A percentile compares a stretch with the other conserved stretches of the same genome.
These are phyloP conservation scores for Coelastrella sp. DNA, from an alignment of 139 green algal species.

Conservation along the genomic window DNA sequence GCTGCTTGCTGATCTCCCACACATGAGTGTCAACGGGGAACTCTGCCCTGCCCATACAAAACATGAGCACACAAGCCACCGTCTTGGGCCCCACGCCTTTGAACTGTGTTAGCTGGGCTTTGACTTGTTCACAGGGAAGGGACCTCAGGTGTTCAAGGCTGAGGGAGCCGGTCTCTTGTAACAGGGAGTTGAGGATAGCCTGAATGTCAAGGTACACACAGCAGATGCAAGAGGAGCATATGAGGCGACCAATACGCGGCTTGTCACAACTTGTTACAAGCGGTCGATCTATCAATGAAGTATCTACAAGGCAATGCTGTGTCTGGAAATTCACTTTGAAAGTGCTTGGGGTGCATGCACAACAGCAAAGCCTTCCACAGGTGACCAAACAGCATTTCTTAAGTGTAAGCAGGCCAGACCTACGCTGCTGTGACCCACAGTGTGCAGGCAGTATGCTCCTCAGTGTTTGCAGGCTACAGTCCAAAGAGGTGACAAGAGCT, in stretches of 20 bases:
- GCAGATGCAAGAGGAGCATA: neutral
- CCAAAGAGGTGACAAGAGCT: no score
- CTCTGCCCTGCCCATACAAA: conserved; percentile 71
- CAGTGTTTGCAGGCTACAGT: neutral
- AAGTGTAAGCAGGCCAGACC: no score
- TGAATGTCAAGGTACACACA: conserved; percentile 7
- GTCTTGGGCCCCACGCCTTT: conserved; percentile 85
- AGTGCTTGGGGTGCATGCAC: no score
- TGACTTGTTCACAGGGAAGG: conserved; percentile 62
- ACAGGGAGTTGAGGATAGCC: conserved; percentile 71
- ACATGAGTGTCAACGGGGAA: conserved; percentile 90
- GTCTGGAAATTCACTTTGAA: no score
- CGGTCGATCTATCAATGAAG: no score
- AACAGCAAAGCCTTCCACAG: no score
- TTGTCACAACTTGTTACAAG: no score
- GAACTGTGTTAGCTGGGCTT: conserved; percentile 57
- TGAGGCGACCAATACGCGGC: no score
- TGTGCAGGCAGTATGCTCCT: neutral
- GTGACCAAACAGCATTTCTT: no score
- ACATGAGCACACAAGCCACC: conserved; percentile 80
- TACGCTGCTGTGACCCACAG: no score
- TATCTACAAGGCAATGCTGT: no score
- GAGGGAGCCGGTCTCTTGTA: conserved; percentile 60
- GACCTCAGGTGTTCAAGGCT: conserved; percentile 75
- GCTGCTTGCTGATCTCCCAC: conserved; percentile 62